phyloP scores from a whole-genome alignment of 2,329 filamentous ascomycete species.

The Tolypocladium sp. region DNA sequence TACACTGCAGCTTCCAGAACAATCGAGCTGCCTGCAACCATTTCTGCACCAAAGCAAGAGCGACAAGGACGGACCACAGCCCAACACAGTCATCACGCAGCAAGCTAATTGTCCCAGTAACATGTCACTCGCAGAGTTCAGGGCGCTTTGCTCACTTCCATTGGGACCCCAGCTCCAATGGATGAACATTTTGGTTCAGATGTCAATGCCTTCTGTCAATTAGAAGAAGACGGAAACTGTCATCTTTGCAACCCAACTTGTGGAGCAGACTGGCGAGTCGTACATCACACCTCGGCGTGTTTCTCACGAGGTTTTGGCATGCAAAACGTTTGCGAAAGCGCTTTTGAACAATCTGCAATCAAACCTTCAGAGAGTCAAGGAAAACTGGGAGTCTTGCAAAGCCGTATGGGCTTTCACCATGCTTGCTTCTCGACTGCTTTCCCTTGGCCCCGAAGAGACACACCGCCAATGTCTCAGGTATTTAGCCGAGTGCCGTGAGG shows the following conservation, averaged over 20 bases:
- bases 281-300: slow-evolving; percentile 11
- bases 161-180: slow-evolving; percentile 42
- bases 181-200: slow-evolving; percentile 43
- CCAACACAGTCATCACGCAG: slow-evolving; percentile 43
- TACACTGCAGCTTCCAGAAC: not conserved
- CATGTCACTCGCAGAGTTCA: slow-evolving; percentile 44
- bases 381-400: slow-evolving; percentile 2
- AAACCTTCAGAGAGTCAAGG: not conserved
- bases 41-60: not conserved
- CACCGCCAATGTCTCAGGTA: not conserved
- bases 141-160: slow-evolving; percentile 37
- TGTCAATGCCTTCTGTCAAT: slow-evolving; percentile 37
- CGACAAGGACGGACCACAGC: slow-evolving; percentile 12
- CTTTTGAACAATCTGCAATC: not conserved
- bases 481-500: not conserved
- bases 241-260: slow-evolving; percentile 37
- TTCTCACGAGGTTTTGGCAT: slow-evolving; percentile 24
- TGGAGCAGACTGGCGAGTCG: slow-evolving; percentile 35
- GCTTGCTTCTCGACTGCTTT: not conserved
- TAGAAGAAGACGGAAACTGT: slow-evolving; percentile 39
- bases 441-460: not conserved
- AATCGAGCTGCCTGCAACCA: not conserved
- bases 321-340: slow-evolving; percentile 19
- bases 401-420: not conserved
- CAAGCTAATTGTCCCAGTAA: slow-evolving; percentile 35